Conservation (phyloP, 306 rosid genomes). For the Lathyrus oleraceus region DNA sequence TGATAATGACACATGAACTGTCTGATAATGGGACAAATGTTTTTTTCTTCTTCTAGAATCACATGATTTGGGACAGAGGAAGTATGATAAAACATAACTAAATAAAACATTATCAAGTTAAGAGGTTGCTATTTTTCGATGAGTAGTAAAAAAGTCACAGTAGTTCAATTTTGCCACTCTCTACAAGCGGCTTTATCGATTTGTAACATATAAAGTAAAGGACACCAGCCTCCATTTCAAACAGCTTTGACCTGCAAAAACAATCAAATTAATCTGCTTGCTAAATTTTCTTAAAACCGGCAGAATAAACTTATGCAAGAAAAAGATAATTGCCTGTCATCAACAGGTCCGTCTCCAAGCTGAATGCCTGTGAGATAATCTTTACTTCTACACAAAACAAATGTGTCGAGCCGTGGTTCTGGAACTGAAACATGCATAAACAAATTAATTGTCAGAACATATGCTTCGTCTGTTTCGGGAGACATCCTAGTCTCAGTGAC, state of each 20-base stretch:
- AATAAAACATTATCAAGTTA: too few species aligned
- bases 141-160: conserved; percentile 14
- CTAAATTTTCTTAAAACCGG: background rate
- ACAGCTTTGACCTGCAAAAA: conserved; percentile 50
- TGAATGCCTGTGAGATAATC: conserved; percentile 78
- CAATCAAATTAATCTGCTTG: background rate
- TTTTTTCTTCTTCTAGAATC: too few species aligned
- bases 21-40: too few species aligned
- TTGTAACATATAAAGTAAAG: conserved; percentile 83
- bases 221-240: conserved; percentile 53
- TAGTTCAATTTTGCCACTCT: conserved; percentile 74
- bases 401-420: conserved; percentile 70
- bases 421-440: conserved; percentile 57
- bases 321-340: conserved; percentile 59
- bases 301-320: conserved; percentile 17
- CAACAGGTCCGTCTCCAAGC: conserved; percentile 79
- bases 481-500: background rate
- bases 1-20: too few species aligned
- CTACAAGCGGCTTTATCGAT: conserved; percentile 76
- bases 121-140: too few species aligned
- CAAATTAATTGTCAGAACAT: background rate
- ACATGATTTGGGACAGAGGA: too few species aligned
- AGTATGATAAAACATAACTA: too few species aligned
- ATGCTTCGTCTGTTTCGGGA: background rate
- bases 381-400: conserved; percentile 87